phyloP scores from a whole-genome alignment of 305 asterid genomes.

The Solanum hybrid region DNA sequence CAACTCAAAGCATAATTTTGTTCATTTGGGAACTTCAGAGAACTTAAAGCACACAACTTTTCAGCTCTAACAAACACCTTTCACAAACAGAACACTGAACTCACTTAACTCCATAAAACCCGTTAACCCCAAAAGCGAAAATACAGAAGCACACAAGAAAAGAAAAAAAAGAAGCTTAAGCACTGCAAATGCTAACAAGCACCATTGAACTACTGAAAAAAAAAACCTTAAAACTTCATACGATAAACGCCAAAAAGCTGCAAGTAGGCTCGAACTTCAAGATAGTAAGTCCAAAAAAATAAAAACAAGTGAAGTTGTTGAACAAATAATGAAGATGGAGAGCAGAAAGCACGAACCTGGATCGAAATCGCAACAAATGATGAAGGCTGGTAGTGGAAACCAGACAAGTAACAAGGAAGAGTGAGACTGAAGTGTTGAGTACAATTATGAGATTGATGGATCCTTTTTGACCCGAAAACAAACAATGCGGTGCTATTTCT shows the following conservation, averaged over 20 bases:
- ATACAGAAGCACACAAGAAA: not conserved
- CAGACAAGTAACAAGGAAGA: not conserved
- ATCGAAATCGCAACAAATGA: not conserved
- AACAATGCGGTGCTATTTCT: not conserved
- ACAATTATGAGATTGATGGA: not conserved
- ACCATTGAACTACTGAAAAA: not conserved
- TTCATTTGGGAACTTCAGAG: not conserved
- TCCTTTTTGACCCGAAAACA: not conserved
- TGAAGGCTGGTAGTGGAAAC: not conserved
- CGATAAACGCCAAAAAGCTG: not conserved
- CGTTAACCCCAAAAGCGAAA: not conserved
- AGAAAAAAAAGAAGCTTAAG: not conserved
- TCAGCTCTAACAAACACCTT: not conserved
- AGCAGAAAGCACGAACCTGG: not conserved
- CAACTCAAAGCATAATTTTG: not conserved
- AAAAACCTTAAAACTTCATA: not conserved
- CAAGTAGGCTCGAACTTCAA: not conserved
- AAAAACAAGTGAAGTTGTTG: not conserved
- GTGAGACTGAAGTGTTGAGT: not conserved
- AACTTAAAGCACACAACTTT: constrained; percentile 7
- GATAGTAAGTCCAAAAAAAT: not conserved
- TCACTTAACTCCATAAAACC: not conserved
- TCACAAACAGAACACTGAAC: not conserved
- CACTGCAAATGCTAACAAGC: not conserved
- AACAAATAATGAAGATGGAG: not conserved